phyloP scores from a whole-genome alignment of 352 stramenopile species.

The Phytophthora kernoviae region DNA sequence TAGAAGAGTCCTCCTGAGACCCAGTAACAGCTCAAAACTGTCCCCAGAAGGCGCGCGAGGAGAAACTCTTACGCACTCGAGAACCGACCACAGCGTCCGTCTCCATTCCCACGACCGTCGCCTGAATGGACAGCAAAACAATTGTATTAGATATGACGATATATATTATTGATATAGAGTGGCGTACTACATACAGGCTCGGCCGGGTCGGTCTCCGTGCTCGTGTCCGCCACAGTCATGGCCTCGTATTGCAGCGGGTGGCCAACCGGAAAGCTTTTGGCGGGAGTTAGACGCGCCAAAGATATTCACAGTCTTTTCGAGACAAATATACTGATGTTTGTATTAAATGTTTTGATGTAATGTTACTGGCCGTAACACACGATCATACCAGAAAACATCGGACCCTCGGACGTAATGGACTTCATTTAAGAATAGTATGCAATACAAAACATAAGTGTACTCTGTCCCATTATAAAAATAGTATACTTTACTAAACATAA shows the following conservation, averaged over 20 bases:
- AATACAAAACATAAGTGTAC: not conserved
- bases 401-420: too few species aligned
- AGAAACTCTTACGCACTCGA: conserved; percentile 75
- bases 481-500: too few species aligned
- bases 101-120: conserved; percentile 21
- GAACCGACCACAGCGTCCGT: conserved; percentile 34
- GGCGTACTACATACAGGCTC: not conserved
- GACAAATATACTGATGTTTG: not conserved
- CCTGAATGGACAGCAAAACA: conserved; percentile 8
- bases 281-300: not conserved
- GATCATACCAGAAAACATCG: too few species aligned
- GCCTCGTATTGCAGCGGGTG: too few species aligned
- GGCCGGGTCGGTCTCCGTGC: not conserved
- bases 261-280: conserved; percentile 1
- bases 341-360: not conserved
- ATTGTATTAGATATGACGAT: too few species aligned
- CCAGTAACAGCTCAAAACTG: conserved; percentile 59
- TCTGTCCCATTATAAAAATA: too few species aligned
- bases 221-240: not conserved
- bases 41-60: conserved; percentile 68
- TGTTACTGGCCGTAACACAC: too few species aligned
- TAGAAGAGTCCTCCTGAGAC: conserved; percentile 63
- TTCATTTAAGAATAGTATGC: too few species aligned
- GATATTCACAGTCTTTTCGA: not conserved
- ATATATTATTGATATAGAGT: too few species aligned